phyloP scores from a whole-genome alignment of 371 early-diverging fungal species.

The Entomophthora muscae region DNA sequence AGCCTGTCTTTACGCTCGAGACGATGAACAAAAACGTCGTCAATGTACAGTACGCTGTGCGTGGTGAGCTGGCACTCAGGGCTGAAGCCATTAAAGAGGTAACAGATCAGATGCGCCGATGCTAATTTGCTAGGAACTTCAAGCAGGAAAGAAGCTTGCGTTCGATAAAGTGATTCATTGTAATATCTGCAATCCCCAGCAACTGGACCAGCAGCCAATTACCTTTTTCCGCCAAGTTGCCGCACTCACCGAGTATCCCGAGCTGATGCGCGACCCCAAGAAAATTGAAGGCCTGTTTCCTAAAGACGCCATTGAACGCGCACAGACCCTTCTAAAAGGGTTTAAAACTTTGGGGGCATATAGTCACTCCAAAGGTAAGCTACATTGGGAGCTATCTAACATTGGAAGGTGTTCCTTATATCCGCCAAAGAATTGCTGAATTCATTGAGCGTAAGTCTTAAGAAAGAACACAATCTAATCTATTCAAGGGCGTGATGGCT shows the following conservation, averaged over 20 bases:
- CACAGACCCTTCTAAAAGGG: constrained; percentile 37
- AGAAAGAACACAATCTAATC: neutral
- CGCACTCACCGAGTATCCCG: constrained; percentile 72
- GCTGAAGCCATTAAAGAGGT: constrained; percentile 74
- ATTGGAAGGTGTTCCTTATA: constrained; percentile 33
- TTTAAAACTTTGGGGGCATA: constrained; percentile 82
- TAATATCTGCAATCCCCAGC: constrained; percentile 98
- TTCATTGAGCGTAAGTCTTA: constrained; percentile 37
- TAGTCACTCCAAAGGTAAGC: constrained; percentile 79
- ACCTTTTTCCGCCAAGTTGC: constrained; percentile 93
- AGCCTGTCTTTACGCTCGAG: constrained; percentile 32
- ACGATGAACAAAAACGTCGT: constrained; percentile 55
- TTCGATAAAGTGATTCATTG: constrained; percentile 70
- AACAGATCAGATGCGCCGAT: constrained; percentile 6
- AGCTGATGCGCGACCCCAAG: constrained; percentile 35
- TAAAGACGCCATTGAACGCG: constrained; percentile 67
- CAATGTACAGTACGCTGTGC: constrained; percentile 85
- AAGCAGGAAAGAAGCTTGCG: constrained; percentile 26
- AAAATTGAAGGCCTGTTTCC: constrained; percentile 50
- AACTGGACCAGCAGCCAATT: constrained; percentile 85
- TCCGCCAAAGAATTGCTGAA: constrained; percentile 72
- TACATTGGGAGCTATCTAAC: too few relatives aligned
- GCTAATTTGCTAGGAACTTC: constrained; percentile 22
- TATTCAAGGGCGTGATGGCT: constrained; percentile 65
- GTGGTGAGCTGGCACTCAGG: constrained; percentile 88